phyloP scores from a whole-genome alignment of 2,329 filamentous ascomycete genomes.

The Colletotrichum sp. region DNA sequence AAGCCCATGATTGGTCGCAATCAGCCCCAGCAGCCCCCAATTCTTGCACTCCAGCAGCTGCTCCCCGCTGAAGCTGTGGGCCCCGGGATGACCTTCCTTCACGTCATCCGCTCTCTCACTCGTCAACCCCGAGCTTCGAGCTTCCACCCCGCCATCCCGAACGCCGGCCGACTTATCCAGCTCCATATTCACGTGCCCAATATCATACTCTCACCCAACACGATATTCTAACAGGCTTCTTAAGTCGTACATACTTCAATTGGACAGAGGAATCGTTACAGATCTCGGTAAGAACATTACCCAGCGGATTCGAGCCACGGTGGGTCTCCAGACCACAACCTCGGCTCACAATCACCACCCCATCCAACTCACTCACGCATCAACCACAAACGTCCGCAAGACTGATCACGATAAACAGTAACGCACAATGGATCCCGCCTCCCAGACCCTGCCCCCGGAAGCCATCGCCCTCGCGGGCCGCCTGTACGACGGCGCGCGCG shows the following conservation, averaged over 20 bases:
- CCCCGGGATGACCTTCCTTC: neutral
- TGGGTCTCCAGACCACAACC: neutral
- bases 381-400: accelerated
- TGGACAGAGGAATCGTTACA: neutral
- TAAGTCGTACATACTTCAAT: too few relatives aligned
- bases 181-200: neutral
- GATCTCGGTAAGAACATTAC: neutral
- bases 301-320: neutral
- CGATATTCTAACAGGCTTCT: too few relatives aligned
- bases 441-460: conserved; percentile 58
- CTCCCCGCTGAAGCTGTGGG: neutral
- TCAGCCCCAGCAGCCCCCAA: neutral
- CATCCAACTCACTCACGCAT: neutral
- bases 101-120: neutral
- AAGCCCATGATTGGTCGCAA: neutral
- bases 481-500: conserved; percentile 71
- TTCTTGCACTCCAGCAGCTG: neutral
- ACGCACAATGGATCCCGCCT: neutral
- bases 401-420: neutral
- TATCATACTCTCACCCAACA: accelerated
- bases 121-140: neutral
- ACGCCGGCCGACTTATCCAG: neutral
- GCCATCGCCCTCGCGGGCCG: conserved; percentile 69
- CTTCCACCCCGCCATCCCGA: neutral
- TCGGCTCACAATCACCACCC: neutral